Base-by-base conservation (phyloP, 2,329 filamentous ascomycete species). In the Neofusicoccum cordaticola region DNA sequence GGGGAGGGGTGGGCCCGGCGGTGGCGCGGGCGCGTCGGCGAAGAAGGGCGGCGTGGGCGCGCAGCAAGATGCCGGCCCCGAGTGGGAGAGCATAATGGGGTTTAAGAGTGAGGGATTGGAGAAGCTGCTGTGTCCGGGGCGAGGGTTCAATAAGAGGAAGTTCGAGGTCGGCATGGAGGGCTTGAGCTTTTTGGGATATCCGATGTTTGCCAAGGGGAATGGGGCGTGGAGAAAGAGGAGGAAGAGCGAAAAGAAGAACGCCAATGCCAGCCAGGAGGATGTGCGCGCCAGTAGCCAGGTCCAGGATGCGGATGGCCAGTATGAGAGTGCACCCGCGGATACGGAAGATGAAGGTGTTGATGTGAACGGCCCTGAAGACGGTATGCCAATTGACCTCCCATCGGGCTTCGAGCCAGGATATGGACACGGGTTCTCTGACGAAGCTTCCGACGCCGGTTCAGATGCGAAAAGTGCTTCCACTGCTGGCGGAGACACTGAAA, bases 401-500 rank as follows among this genome's bases (percentile, higher is more conserved):
- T 66, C 71, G 8, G 75, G 75, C 17, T 78, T 77, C 19, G 76
- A 78, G 67, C 73, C 76, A 12, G 76, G 76, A 51, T 78, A 78
- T 61, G 76, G 76, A n/a, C 76, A 78, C 66, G 66, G 73, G 11
- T 68, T 74, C 22, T 75, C 73, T n/a, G 71, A 68, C 9, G 67
- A 71, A n/a, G 67, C 72, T 5, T 78, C 76, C 0, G 76, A 78
- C 58, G 72, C 71, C 15, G 76, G 74, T n/a, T 75, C 66, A 37
- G 76, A 78, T 41, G 70, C 73, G n/a, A 77, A 72, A 57, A 76
- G 73, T 35, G 75, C 77, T 72, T 76, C 73, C 13, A 76, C 72
- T 9, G 78, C 77, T 13, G 68, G 70, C 45, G 77, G 82, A 45
- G 83, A 89, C 67, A 83, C 87, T 72, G 88, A 91, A 74, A 93